Evolutionary conservation across 1,284 basidiomycete genomes (phyloP).

Genomic region (Wallemia mellicola): DNA sequence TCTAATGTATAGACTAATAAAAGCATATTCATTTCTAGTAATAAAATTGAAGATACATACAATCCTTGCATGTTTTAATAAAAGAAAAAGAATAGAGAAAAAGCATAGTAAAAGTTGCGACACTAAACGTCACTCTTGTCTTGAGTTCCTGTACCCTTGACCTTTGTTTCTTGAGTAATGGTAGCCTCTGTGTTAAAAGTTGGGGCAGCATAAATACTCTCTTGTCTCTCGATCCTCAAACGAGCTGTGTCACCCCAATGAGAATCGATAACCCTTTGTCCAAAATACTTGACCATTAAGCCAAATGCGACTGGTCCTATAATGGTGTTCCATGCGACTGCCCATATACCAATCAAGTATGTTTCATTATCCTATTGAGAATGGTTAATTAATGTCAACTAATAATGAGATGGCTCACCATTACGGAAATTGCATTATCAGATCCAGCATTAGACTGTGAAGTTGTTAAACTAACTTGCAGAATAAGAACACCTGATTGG

Average conservation of each 20-base stretch:
- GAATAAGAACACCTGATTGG: background rate
- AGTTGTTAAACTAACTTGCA: background rate
- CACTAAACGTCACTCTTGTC: no score
- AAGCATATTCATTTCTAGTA: background rate
- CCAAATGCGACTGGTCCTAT: slow-evolving; percentile 21
- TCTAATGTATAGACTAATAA: background rate
- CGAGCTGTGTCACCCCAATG: slow-evolving; percentile 9
- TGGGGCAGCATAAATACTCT: no score
- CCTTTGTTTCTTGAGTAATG: no score
- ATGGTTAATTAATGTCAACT: no score
- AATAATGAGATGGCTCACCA: no score
- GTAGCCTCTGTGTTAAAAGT: no score
- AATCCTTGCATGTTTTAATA: no score
- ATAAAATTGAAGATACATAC: no score
- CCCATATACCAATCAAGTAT: slow-evolving; percentile 22
- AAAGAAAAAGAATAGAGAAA: no score
- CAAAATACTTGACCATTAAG: slow-evolving; percentile 14
- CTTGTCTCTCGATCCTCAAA: no score
- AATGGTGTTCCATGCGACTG: slow-evolving; percentile 23
- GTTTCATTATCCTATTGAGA: slow-evolving; percentile 18
- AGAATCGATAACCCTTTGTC: slow-evolving; percentile 12
- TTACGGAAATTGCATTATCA: slow-evolving; percentile 8
- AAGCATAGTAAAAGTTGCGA: no score
- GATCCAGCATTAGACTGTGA: background rate
- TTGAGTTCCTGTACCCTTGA: no score